Evolutionary conservation across 2,329 filamentous ascomycete genomes (phyloP).

Genomic region (Alternaria angustiovoidea): DNA sequence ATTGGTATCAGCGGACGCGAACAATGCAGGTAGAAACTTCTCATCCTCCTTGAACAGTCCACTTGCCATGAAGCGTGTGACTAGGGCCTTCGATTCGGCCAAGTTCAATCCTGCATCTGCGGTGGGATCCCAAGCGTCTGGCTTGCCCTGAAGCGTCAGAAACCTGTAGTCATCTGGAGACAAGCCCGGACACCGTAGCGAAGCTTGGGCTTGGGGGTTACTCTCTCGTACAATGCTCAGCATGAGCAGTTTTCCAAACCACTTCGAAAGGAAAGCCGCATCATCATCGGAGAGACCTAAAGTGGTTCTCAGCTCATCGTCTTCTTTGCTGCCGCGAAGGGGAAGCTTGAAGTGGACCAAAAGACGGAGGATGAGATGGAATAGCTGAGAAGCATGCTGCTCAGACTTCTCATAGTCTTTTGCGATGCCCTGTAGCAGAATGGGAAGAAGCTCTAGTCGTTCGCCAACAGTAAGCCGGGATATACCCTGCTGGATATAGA

Average conservation of each 20-base stretch:
- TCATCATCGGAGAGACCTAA: conserved; percentile 76
- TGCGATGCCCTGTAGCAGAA: conserved; percentile 72
- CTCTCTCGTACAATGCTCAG: conserved; percentile 57
- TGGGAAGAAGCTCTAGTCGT: conserved; percentile 75
- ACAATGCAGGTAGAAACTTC: conserved; percentile 82
- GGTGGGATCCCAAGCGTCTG: conserved; percentile 72
- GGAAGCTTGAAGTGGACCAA: conserved; percentile 77
- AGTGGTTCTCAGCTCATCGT: conserved; percentile 69
- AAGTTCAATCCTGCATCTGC: conserved; percentile 70
- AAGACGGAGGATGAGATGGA: conserved; percentile 82
- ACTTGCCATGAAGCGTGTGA: conserved; percentile 77
- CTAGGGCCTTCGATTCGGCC: conserved; percentile 73
- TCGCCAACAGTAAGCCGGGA: conserved; percentile 67
- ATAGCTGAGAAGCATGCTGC: conserved; percentile 70
- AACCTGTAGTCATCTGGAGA: conserved; percentile 73
- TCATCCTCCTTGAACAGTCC: conserved; percentile 86
- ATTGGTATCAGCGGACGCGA: conserved; percentile 83
- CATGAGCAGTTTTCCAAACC: conserved; percentile 80
- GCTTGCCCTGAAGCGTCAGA: conserved; percentile 70
- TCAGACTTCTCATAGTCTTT: conserved; percentile 64
- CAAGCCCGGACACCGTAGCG: conserved; percentile 66
- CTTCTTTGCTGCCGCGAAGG: conserved; percentile 78
- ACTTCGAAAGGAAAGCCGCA: conserved; percentile 74
- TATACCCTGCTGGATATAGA: conserved; percentile 87
- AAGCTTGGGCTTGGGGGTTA: conserved; percentile 48